These are phyloP conservation scores for Aphanomyces stellatus DNA, from an alignment of 352 stramenopile species.

Conservation along the genomic window DNA sequence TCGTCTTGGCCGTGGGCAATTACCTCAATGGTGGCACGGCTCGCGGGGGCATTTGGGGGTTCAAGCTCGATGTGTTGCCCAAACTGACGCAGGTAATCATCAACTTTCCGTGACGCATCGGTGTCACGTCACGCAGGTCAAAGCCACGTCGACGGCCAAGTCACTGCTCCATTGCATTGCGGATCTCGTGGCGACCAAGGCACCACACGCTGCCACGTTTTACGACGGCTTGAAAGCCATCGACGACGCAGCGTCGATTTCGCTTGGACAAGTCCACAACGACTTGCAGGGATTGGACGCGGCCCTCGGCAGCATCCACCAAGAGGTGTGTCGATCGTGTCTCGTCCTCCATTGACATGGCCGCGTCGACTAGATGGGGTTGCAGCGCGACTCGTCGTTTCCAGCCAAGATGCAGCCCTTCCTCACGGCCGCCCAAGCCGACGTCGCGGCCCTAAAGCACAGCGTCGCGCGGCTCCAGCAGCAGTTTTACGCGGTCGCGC, in stretches of 20 bases:
- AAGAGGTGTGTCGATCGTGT: neutral
- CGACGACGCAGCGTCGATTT: neutral
- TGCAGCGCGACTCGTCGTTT: neutral
- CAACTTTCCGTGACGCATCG: neutral
- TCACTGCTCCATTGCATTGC: constrained; percentile 8
- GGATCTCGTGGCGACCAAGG: constrained; percentile 1
- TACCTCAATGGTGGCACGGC: constrained; percentile 33
- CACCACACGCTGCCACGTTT: neutral
- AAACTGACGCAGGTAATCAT: constrained; percentile 29
- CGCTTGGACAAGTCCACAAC: neutral
- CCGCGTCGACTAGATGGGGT: neutral
- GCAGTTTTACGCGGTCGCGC: neutral
- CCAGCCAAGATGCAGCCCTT: constrained; percentile 1
- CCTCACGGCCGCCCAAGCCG: neutral
- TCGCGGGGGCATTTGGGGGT: constrained; percentile 32
- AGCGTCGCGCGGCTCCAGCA: neutral
- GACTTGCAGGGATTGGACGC: neutral
- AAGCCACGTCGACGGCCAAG: neutral
- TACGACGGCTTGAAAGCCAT: neutral
- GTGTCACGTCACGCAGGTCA: neutral
- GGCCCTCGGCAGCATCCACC: neutral
- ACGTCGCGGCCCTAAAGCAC: neutral
- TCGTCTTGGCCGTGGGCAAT: constrained; percentile 36
- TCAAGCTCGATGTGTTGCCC: constrained; percentile 35
- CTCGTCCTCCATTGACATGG: neutral